Conservation (phyloP, 2,329 filamentous ascomycete species). For the Stylonectria norvegica region DNA sequence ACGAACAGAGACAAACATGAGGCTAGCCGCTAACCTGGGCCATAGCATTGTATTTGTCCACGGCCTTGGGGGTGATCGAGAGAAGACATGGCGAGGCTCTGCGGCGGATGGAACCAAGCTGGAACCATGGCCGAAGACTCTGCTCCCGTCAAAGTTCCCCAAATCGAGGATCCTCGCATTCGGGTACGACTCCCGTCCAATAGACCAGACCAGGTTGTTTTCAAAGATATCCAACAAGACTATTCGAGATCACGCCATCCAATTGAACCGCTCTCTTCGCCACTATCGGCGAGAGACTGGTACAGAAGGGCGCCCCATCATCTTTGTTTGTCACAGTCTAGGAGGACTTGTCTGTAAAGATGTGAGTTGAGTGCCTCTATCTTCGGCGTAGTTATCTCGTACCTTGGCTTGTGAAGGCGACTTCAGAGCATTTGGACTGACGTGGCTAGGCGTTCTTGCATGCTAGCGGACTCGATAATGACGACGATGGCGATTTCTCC, state of each 20-base stretch:
- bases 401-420: too few species aligned
- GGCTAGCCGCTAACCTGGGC: too few species aligned
- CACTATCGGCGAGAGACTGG: background rate
- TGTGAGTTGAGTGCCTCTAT: background rate
- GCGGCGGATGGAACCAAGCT: background rate
- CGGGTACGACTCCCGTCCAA: constrained; percentile 1
- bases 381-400: too few species aligned
- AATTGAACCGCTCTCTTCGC: background rate
- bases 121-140: constrained; percentile 1
- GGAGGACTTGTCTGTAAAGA: constrained; percentile 5
- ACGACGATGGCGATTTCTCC: constrained; percentile 1
- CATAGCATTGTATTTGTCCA: constrained; percentile 5
- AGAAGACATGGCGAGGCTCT: constrained; percentile 5
- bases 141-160: constrained; percentile 1
- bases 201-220: background rate
- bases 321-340: constrained; percentile 5
- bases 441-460: background rate
- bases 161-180: constrained; percentile 1
- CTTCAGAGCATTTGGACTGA: background rate
- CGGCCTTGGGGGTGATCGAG: constrained; percentile 3
- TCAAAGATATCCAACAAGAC: background rate
- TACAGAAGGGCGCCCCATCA: background rate
- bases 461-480: background rate
- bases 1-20: too few species aligned
- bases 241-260: background rate